These are phyloP conservation scores for Sicyos baderoa DNA, from an alignment of 306 rosid genomes.

Conservation along the genomic window DNA sequence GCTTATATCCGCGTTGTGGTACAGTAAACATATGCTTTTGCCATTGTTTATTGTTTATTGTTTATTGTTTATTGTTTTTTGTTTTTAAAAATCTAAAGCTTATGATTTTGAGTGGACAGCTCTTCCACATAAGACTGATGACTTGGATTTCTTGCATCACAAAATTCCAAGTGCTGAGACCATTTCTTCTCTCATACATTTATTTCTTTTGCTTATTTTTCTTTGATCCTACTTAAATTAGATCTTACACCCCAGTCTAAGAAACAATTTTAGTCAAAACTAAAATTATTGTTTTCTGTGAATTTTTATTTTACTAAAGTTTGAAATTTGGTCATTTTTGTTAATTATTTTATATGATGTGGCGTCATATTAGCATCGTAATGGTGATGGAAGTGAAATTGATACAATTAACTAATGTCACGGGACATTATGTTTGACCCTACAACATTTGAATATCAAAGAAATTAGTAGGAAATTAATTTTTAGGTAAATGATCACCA, in stretches of 20 bases:
- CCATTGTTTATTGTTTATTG: no score
- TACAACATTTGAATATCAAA: no score
- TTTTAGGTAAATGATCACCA: no score
- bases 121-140: constrained; percentile 5
- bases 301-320: neutral
- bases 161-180: neutral
- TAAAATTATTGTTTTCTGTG: neutral
- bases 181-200: neutral
- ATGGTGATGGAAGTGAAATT: neutral
- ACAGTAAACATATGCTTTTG: constrained; percentile 3
- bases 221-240: neutral
- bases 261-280: neutral
- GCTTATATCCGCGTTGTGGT: constrained; percentile 16
- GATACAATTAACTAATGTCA: neutral
- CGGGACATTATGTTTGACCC: no score
- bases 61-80: no score
- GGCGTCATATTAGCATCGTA: neutral
- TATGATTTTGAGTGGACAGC: constrained; percentile 13
- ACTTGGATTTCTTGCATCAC: constrained; percentile 8
- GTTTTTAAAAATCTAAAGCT: neutral
- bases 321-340: neutral
- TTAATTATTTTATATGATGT: neutral
- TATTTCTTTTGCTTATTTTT: neutral
- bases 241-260: constrained; percentile 1
- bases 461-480: no score